phyloP scores from a whole-genome alignment of 75 land plant species.

The Selaginella moellendorffii region DNA sequence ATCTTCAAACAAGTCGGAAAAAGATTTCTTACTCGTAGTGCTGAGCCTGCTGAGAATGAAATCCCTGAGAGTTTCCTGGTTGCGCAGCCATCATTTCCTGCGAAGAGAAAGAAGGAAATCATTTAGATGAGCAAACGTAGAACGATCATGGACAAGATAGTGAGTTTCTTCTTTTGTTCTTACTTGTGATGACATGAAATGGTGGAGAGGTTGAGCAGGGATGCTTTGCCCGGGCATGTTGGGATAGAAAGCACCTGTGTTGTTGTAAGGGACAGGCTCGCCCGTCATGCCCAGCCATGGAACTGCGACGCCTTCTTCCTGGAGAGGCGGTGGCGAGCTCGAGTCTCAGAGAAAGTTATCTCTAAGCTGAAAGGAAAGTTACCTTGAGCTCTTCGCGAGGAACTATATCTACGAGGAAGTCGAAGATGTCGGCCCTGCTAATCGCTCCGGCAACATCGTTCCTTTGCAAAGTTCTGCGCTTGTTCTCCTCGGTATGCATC shows the following conservation, averaged over 20 bases:
- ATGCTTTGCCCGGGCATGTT: not conserved
- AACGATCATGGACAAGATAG: not conserved
- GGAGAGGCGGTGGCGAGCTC: no score
- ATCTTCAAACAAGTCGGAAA: no score
- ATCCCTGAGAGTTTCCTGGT: not conserved
- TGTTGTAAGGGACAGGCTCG: not conserved
- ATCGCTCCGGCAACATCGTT: conserved; percentile 40
- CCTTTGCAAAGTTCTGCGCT: conserved; percentile 40
- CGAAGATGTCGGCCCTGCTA: conserved; percentile 23
- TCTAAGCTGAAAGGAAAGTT: not conserved
- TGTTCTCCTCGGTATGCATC: conserved; percentile 49
- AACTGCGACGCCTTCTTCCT: not conserved
- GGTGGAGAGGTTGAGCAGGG: not conserved
- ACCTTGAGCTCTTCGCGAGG: conserved; percentile 76
- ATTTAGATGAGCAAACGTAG: not conserved
- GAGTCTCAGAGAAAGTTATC: no score
- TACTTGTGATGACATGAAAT: not conserved
- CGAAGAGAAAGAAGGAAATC: not conserved
- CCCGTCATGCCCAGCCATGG: not conserved
- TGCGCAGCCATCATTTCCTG: not conserved
- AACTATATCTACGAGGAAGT: conserved; percentile 32
- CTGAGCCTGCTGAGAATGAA: not conserved
- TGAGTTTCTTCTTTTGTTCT: not conserved
- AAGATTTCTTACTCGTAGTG: not conserved
- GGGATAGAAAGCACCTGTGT: not conserved